Percentiles rank a stretch among this genome's conserved stretches.
Conservation (phyloP, 352 stramenopile genomes). For the Thraustotheca clavata region DNA sequence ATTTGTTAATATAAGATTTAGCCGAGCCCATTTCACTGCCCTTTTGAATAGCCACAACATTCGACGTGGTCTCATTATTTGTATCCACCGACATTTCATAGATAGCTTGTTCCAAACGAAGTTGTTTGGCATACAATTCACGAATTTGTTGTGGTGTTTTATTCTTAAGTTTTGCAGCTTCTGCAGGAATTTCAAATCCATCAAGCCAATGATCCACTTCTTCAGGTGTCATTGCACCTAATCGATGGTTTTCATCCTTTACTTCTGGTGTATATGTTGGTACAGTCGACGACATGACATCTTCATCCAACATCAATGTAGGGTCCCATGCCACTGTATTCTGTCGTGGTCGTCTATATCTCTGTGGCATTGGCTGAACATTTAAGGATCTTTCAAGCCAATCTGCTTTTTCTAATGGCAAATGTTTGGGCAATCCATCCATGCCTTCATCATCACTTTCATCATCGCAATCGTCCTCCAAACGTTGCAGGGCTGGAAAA, state of each 20-base stretch:
- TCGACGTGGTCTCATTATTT: conserved; percentile 18
- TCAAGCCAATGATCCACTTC: conserved; percentile 72
- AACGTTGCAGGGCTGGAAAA: not conserved
- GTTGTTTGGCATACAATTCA: conserved; percentile 59
- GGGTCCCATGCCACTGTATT: not conserved
- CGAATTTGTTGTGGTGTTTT: conserved; percentile 37
- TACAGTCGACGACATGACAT: not conserved
- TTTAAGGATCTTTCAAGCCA: conserved; percentile 14
- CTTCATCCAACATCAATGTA: not conserved
- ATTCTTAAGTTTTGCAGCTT: conserved; percentile 40
- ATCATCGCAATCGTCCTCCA: conserved; percentile 16
- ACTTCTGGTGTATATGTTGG: not conserved
- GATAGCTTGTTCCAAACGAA: conserved; percentile 67
- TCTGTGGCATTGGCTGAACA: not conserved
- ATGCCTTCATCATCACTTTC: conserved; percentile 16
- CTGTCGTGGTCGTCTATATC: not conserved
- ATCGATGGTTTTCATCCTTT: not conserved
- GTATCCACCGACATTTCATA: conserved; percentile 77
- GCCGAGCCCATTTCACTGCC: not conserved
- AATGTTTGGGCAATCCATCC: not conserved
- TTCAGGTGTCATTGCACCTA: conserved; percentile 39
- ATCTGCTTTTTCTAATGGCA: conserved; percentile 11
- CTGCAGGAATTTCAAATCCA: conserved; percentile 41
- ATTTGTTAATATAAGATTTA: conserved; percentile 18
- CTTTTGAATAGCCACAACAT: not conserved